Percentiles rank a stretch among this genome's conserved stretches.
Conservation (phyloP, 805 yeast genomes). For the Kockiozyma suomiensis region DNA sequence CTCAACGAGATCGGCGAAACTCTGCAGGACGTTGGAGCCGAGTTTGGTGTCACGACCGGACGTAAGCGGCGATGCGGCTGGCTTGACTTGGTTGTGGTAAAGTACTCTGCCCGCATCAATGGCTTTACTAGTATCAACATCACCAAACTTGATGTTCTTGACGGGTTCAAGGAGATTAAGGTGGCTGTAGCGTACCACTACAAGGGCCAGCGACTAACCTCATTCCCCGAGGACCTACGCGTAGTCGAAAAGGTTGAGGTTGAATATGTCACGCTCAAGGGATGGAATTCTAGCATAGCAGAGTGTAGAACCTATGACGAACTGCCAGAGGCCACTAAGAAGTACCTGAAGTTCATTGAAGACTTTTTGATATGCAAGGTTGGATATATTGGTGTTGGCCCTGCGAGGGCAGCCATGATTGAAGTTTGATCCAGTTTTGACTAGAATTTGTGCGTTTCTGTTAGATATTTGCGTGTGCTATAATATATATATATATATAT, state of each 20-base stretch:
- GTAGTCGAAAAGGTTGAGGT: conserved; percentile 88
- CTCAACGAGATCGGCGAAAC: conserved; percentile 82
- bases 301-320: conserved; percentile 67
- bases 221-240: conserved; percentile 91
- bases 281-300: conserved; percentile 89
- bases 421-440: no score
- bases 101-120: conserved; percentile 86
- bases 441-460: no score
- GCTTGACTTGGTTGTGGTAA: conserved; percentile 93
- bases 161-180: conserved; percentile 82
- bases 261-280: conserved; percentile 86
- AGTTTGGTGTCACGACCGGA: conserved; percentile 97
- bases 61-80: conserved; percentile 99
- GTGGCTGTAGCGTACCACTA: conserved; percentile 82
- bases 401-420: conserved; percentile 52
- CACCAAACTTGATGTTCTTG: conserved; percentile 94
- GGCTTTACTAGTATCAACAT: conserved; percentile 94
- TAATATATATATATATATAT: background rate
- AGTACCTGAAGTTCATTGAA: conserved; percentile 83
- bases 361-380: conserved; percentile 80
- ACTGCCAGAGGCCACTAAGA: conserved; percentile 84
- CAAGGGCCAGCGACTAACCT: conserved; percentile 71
- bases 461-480: background rate
- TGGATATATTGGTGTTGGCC: conserved; percentile 98
- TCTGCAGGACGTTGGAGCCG: conserved; percentile 90